Evolutionary conservation across 371 early-diverging fungal genomes (phyloP).

Genomic region (Rhizopus microsporus): DNA sequence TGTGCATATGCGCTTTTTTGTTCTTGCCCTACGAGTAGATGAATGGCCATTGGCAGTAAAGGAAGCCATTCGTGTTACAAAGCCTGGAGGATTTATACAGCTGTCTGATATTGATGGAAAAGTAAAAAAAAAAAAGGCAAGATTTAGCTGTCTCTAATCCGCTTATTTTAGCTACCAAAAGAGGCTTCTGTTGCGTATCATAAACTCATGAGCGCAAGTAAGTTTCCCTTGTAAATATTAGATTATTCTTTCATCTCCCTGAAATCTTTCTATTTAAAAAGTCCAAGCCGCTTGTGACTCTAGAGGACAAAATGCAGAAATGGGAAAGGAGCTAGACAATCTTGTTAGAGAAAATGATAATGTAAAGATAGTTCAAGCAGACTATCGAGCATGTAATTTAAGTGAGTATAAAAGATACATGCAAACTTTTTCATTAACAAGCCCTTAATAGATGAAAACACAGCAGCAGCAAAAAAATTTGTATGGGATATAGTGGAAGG

Average conservation of each 20-base stretch:
- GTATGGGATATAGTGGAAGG: conserved; percentile 24
- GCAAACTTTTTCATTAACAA: neutral
- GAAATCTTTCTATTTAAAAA: neutral
- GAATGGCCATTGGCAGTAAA: conserved; percentile 35
- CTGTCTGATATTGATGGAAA: conserved; percentile 25
- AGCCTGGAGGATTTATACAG: conserved; percentile 44
- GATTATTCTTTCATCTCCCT: no score
- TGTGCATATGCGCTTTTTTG: conserved; percentile 7
- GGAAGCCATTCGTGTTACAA: conserved; percentile 32
- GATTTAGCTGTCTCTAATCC: neutral
- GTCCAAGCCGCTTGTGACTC: conserved; percentile 17
- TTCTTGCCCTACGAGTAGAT: conserved; percentile 9
- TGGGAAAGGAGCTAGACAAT: conserved; percentile 15
- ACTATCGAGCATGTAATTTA: conserved; percentile 21
- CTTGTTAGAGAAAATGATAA: conserved; percentile 12
- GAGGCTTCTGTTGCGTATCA: neutral
- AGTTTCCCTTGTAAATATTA: neutral
- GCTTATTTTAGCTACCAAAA: neutral
- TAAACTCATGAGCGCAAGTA: conserved; percentile 1
- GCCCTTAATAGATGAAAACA: conserved; percentile 11
- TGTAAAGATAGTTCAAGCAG: conserved; percentile 14
- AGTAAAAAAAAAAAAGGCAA: neutral
- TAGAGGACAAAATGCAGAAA: conserved; percentile 26
- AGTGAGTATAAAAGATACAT: conserved; percentile 14
- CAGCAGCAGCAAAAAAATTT: conserved; percentile 20